Base-by-base conservation (phyloP, 129 eudicot genomes). In the Lactuca sativa region DNA sequence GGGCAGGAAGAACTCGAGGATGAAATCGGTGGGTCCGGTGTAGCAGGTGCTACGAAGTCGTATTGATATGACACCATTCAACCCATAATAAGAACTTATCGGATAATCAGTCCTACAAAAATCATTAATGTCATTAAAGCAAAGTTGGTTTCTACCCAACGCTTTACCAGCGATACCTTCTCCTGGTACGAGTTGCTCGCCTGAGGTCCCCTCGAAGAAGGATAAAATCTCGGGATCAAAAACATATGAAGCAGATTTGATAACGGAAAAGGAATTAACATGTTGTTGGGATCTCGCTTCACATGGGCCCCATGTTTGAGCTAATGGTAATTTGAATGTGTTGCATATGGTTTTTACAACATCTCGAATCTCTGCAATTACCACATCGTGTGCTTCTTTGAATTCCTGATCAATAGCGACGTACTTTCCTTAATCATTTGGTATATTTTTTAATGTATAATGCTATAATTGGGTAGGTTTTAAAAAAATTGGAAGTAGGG, bases 101-200 rank as follows among this genome's bases (percentile, higher is more conserved):
- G 86, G 92, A 69, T 81, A 86, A 60, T 86, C 83, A 44, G 62
- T 78, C 81, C 79, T 84, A 80, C 84, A 78, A 72, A 78, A 83
- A 76, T 73, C 86, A 47, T 73, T 59, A 33, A 83, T 71, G 76
- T 86, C 74, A 75, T 82, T 56, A 76, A 80, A 83, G 83, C 84
- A 86, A 36, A 80, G 86, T 66, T 80, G 88, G 71, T 81, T 86
- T 17, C 81, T 78, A 62, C 72, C 71, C 77, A 83, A 76, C 62
- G 92, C 92, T 81, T 81, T 72, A 56, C 92, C 92, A 59, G 77
- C 84, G 64, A 81, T 75, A 60, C 92, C 92, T 81, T 81, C 86
- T 17, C 84, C 86, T 69, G 41, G 38, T 33, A 75, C 67, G 4
- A 83, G 81, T 68, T 80, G 79, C 47, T 83, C 81, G 38, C 77